Conservation (phyloP, 345 rosid species). For the Arabis hirsuta region DNA sequence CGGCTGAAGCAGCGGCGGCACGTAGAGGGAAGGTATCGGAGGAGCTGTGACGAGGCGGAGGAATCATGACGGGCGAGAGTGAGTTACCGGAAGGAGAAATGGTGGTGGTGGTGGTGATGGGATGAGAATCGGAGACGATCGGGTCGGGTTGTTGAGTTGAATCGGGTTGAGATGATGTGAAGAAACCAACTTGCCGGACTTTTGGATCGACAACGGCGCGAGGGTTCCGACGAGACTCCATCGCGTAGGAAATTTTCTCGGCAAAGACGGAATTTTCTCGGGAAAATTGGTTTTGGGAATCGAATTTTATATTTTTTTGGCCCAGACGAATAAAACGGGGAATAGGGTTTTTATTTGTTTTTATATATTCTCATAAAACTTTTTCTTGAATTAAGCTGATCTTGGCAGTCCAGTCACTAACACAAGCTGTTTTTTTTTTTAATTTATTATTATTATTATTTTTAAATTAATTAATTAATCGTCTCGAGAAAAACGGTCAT, state of each 20-base stretch:
- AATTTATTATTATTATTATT: too few relatives aligned
- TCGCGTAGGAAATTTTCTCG: constrained; percentile 35
- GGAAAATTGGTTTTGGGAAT: constrained; percentile 24
- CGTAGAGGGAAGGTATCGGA: constrained; percentile 52
- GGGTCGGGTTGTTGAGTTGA: constrained; percentile 54
- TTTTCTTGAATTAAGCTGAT: constrained; percentile 19
- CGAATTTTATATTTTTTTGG: not conserved
- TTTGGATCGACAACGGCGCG: constrained; percentile 84
- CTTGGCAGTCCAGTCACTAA: constrained; percentile 27
- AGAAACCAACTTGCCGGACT: constrained; percentile 88
- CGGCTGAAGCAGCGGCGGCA: constrained; percentile 38
- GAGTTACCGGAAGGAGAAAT: constrained; percentile 68
- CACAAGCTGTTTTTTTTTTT: not conserved
- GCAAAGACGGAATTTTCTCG: constrained; percentile 17
- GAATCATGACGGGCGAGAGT: constrained; percentile 86
- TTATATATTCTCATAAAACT: not conserved
- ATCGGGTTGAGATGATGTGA: constrained; percentile 57
- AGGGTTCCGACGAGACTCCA: constrained; percentile 81
- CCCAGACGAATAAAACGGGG: constrained; percentile 26
- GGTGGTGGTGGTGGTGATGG: constrained; percentile 47
- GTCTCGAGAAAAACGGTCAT: too few relatives aligned
- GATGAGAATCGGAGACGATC: constrained; percentile 42
- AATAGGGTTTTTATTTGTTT: not conserved
- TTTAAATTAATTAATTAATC: too few relatives aligned
- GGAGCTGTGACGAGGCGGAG: constrained; percentile 79